Conservation (phyloP, 495 filamentous ascomycete species). For the Letharia lupina region DNA sequence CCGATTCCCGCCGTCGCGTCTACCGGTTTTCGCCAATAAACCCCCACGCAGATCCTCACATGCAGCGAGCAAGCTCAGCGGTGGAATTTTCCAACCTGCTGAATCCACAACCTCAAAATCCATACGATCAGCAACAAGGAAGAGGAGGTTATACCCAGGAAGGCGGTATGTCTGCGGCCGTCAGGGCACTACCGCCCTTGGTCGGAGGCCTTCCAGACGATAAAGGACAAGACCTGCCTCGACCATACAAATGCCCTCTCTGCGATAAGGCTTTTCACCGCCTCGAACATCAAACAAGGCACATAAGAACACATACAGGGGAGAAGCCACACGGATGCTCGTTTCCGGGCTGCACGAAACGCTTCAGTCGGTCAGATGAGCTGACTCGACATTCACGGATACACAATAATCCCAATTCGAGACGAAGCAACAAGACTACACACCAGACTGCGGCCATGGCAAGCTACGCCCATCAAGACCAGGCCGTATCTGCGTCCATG, state of each 20-base stretch:
- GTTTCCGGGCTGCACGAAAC: slow-evolving; percentile 92
- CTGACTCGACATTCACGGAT: slow-evolving; percentile 95
- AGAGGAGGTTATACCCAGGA: slow-evolving; percentile 28
- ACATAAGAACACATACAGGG: slow-evolving; percentile 95
- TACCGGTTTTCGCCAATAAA: slow-evolving; percentile 14
- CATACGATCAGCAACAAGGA: slow-evolving; percentile 17
- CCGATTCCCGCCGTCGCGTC: slow-evolving; percentile 18
- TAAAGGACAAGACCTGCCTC: slow-evolving; percentile 71
- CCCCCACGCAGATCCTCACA: slow-evolving; percentile 28
- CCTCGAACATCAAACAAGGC: slow-evolving; percentile 93
- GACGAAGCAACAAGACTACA: slow-evolving; percentile 77
- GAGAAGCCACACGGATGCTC: slow-evolving; percentile 97
- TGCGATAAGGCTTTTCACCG: slow-evolving; percentile 99
- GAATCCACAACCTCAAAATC: slow-evolving; percentile 44
- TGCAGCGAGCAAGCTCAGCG: slow-evolving; percentile 63
- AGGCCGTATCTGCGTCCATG: slow-evolving; percentile 51
- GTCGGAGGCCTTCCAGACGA: slow-evolving; percentile 56
- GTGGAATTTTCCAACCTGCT: slow-evolving; percentile 74
- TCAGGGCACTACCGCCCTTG: slow-evolving; percentile 56
- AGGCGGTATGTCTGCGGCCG: slow-evolving; percentile 58
- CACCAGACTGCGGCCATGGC: slow-evolving; percentile 49
- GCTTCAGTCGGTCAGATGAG: slow-evolving; percentile 95
- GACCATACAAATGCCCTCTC: slow-evolving; percentile 95
- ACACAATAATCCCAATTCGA: slow-evolving; percentile 97
- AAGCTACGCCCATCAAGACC: slow-evolving; percentile 40